Evolutionary conservation across 1,139 yeast species (phyloP).

Genomic region (Suhomyces anneliseae): DNA sequence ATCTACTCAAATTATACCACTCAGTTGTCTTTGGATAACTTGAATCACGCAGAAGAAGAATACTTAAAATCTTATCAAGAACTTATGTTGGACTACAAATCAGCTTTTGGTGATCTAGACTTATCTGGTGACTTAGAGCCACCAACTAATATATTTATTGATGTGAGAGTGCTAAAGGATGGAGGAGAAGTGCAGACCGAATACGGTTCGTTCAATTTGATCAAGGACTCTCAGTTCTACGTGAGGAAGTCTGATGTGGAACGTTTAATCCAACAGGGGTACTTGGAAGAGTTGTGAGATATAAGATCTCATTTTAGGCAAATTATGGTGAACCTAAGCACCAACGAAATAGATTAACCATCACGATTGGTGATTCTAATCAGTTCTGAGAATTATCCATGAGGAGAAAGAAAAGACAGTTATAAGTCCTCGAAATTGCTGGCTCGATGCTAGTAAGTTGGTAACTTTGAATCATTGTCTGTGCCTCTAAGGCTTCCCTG

Average conservation of each 20-base stretch:
- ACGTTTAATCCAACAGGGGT: slow-evolving; percentile 90
- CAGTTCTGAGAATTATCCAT: not conserved
- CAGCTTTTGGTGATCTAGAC: slow-evolving; percentile 82
- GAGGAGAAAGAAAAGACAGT: too few species aligned
- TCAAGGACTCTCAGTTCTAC: slow-evolving; percentile 94
- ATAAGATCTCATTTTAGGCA: too few species aligned
- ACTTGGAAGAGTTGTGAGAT: slow-evolving; percentile 67
- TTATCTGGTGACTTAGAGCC: slow-evolving; percentile 85
- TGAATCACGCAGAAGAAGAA: slow-evolving; percentile 79
- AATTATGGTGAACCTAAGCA: too few species aligned
- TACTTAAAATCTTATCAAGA: slow-evolving; percentile 73
- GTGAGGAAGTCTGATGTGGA: slow-evolving; percentile 94
- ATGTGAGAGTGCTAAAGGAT: slow-evolving; percentile 87
- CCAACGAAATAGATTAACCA: not conserved
- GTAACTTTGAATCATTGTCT: too few species aligned
- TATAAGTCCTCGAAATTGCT: too few species aligned
- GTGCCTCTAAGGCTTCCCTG: too few species aligned
- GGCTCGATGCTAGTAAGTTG: too few species aligned
- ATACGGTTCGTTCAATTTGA: slow-evolving; percentile 90
- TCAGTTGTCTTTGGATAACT: slow-evolving; percentile 43
- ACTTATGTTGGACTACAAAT: slow-evolving; percentile 71
- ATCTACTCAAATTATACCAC: slow-evolving; percentile 30
- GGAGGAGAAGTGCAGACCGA: slow-evolving; percentile 98
- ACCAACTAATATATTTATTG: slow-evolving; percentile 87
- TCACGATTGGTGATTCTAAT: not conserved